Base-by-base conservation (phyloP, 768 basidiomycete genomes). In the Boletus vermiculosoides region DNA sequence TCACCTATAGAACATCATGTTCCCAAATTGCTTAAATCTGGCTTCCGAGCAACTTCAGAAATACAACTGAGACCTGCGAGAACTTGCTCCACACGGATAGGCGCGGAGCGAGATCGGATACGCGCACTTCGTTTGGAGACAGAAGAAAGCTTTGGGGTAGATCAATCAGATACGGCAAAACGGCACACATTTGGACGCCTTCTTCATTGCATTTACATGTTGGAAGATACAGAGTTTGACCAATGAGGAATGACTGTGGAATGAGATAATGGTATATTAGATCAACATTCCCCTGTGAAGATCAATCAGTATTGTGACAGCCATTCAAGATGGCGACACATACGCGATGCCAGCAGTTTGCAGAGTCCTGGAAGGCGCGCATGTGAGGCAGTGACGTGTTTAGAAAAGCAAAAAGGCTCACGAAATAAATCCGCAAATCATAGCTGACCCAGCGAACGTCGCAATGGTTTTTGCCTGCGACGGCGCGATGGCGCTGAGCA, bases 401-500 rank as follows among this genome's bases (percentile, higher is more conserved):
- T 13, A 15, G 15, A 28, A 49, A 55, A 31, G 2, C 0, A 31
- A 37, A 28, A 4, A 41, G 7, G 48, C 68, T 64, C 39, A 70
- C 75, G 84, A 81, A 56, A 88, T 75, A 68, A 88, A 88, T 6
- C 87, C 87, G 61, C 82, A 87, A 44, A 86, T 68, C 83, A 88
- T 84, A 10, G 87, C 86, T 57, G 86, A 88, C 18, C 76, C 59
- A 18, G 90, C 88, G 47, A 86, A 77, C 10, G 77, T 78, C 30
- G 88, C 86, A 63, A 96, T 94, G 60, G 82, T 75, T 66, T 82
- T 88, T 53, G 80, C 78, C 58, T 86, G 82, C 23, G 86, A 77
- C 4, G 88, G 88, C 22, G 88, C 88, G 28, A 90, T 77, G 23
- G 86, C 84, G 46, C 78, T 76, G 48, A 90, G 77, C 67, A 90